Base-by-base conservation (phyloP, 2,329 filamentous ascomycete species). In the Penicillium janthinellum region DNA sequence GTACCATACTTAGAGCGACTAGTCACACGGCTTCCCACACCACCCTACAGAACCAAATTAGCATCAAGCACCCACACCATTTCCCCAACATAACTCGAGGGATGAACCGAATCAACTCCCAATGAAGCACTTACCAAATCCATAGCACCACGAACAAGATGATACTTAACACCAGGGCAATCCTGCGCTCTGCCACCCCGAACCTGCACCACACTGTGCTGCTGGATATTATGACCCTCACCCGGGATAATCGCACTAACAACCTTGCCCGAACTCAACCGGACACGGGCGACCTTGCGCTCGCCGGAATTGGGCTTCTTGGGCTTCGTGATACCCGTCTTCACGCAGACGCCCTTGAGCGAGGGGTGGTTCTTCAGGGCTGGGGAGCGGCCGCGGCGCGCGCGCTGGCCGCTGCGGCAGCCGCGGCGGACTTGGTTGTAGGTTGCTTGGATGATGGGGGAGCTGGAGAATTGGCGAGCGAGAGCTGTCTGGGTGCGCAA, bases 251-350 rank as follows among this genome's bases (percentile, higher is more conserved):
- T 98, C 28, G 91, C 91, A 60, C 92, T 96, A 64, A 99, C 84
- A 60, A 96, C 85, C 73, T 88, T 91, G 57, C 95, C 95, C 64
- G 87, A 93, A 61, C 90, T 95, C 74, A 99, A 82, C 68, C 93
- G 84, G 20, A 99, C 89, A 82, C 94, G 91, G 2, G 94, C 94
- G 59, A 92, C 95, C 83, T 99, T 99, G 64, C 95, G 85, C 83
- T 98, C 92, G 57, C 93, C 95, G 31, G 95, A 99, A 79, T 99
- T 99, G 66, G 95, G 95, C 81, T 99, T 99, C 88, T 99, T 99
- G 58, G 95, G 95, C 73, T 95, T 92, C 70, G 90, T 92, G 69
- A 93, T 91, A 72, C 91, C 92, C 61, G 98, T 95, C 75, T 96
- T 93, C 65, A 99, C 81, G 77, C 95, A 98, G 39, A 99, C 95